Percentiles rank a stretch among this genome's conserved stretches.
Conservation (phyloP, 768 basidiomycete genomes). For the Termitomyces sp. region DNA sequence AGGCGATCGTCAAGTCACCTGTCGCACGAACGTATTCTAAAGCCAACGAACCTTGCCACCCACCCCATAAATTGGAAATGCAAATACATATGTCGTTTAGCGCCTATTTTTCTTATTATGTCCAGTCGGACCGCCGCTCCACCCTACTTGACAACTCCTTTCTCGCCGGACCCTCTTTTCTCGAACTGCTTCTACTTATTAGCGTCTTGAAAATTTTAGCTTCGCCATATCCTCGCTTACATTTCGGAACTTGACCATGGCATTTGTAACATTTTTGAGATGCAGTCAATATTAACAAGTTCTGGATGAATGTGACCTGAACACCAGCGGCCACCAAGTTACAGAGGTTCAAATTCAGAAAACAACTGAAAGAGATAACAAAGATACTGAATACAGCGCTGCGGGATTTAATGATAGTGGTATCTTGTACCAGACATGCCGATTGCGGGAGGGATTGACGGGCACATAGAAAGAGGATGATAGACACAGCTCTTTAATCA, state of each 20-base stretch:
- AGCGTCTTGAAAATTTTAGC: not conserved
- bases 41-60: not conserved
- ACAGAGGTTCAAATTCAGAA: not conserved
- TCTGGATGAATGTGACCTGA: not conserved
- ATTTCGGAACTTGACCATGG: not conserved
- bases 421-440: slow-evolving; percentile 5
- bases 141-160: too few relatives aligned
- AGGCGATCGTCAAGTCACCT: slow-evolving; percentile 36
- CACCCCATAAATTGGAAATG: not conserved
- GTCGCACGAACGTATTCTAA: slow-evolving; percentile 31
- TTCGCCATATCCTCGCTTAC: not conserved
- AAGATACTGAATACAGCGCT: slow-evolving; percentile 1
- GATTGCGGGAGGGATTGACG: not conserved
- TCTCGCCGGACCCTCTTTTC: not conserved
- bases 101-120: too few relatives aligned
- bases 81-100: too few relatives aligned
- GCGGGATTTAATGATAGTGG: not conserved
- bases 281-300: not conserved
- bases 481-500: not conserved
- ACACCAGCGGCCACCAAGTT: not conserved
- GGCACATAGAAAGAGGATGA: not conserved
- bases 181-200: not conserved
- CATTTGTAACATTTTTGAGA: not conserved
- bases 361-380: not conserved
- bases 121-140: too few relatives aligned